Evolutionary conservation across 2,329 filamentous ascomycete genomes (phyloP).

Genomic region (Talaromyces sp.): DNA sequence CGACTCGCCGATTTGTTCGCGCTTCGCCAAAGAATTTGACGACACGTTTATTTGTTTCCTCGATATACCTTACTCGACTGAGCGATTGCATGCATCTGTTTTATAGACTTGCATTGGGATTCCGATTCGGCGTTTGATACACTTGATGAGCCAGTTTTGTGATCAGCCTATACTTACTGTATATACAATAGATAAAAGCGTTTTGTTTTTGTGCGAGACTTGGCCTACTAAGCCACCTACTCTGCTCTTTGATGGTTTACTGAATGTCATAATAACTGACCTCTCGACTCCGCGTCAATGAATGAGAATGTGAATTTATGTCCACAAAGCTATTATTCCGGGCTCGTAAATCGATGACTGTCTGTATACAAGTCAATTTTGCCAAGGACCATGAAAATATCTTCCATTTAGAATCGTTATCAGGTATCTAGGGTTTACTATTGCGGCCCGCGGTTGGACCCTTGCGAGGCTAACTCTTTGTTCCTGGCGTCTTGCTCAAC

Average conservation of each 20-base stretch:
- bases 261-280: neutral
- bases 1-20: neutral
- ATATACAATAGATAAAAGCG: conserved; percentile 15
- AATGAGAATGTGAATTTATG: neutral
- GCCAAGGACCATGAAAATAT: neutral
- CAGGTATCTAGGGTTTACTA: neutral
- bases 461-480: conserved; percentile 13
- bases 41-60: conserved; percentile 16
- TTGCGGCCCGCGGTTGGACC: neutral
- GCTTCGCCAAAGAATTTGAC: conserved; percentile 9
- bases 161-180: conserved; percentile 13
- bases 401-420: neutral
- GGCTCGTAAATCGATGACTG: neutral
- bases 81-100: conserved; percentile 17
- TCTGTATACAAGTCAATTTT: conserved; percentile 4
- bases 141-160: conserved; percentile 9
- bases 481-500: conserved; percentile 55
- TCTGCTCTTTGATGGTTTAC: neutral
- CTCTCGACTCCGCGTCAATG: conserved; percentile 5
- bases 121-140: conserved; percentile 18
- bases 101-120: conserved; percentile 14
- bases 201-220: conserved; percentile 1
- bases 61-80: conserved; percentile 17
- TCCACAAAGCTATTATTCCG: neutral
- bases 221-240: neutral